These are phyloP conservation scores for Ustilago loliicola DNA, from an alignment of 1,284 basidiomycete genomes.

Conservation along the genomic window DNA sequence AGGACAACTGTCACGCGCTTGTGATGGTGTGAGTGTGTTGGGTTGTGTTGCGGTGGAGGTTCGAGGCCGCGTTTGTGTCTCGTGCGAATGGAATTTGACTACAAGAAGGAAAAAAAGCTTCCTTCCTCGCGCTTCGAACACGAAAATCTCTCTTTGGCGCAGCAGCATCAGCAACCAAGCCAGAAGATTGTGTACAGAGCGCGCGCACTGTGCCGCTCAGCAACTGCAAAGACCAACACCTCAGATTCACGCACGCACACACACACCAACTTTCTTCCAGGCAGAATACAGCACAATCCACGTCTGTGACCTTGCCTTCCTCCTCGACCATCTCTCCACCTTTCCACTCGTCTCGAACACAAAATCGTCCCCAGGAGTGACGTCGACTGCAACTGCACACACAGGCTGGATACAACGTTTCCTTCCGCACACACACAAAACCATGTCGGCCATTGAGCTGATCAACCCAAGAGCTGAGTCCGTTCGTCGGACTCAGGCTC, in stretches of 20 bases:
- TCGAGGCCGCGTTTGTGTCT: constrained; percentile 25
- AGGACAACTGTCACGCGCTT: constrained; percentile 3
- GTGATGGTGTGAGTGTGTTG: constrained; percentile 11
- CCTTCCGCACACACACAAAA: background rate
- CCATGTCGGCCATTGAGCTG: constrained; percentile 69
- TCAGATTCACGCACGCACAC: constrained; percentile 12
- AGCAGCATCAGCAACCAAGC: no score
- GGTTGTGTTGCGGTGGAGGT: constrained; percentile 34
- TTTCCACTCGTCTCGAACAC: background rate
- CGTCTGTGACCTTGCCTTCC: background rate
- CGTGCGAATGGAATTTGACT: constrained; percentile 25
- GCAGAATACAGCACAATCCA: no score
- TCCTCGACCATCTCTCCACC: background rate
- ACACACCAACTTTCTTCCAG: constrained; percentile 14
- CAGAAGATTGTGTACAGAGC: background rate
- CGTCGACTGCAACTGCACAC: background rate
- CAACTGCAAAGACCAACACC: constrained; percentile 22
- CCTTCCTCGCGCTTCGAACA: constrained; percentile 46
- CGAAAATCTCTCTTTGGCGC: constrained; percentile 11
- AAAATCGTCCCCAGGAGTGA: background rate
- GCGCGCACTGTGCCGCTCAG: constrained; percentile 8
- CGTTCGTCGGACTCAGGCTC: constrained; percentile 88
- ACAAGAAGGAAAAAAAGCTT: constrained; percentile 49
- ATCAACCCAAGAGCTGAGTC: constrained; percentile 81
- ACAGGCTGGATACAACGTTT: background rate